A percentile compares a stretch with the other conserved stretches of the same genome.
These are phyloP conservation scores for Apiospora koreana DNA, from an alignment of 2,329 filamentous ascomycete species.

Conservation along the genomic window DNA sequence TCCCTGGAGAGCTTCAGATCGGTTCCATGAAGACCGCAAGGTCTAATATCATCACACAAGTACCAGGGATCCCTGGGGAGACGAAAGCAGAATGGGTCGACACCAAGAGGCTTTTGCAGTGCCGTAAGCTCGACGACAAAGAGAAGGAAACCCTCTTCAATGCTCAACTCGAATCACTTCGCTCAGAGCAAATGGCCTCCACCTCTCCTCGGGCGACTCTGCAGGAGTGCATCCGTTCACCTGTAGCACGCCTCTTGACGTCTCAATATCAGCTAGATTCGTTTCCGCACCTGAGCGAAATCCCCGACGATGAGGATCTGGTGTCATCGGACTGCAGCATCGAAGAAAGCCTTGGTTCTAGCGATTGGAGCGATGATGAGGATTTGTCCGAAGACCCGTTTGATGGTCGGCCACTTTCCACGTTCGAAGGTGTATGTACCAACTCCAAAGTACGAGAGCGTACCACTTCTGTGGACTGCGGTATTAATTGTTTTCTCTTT, in stretches of 20 bases:
- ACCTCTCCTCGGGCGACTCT: not conserved
- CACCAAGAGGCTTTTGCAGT: slow-evolving; percentile 14
- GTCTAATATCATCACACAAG: slow-evolving; percentile 5
- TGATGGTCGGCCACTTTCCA: not conserved
- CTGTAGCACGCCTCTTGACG: not conserved
- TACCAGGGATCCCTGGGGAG: not conserved
- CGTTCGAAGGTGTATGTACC: slow-evolving; percentile 7
- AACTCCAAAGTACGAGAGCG: not conserved
- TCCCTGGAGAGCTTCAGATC: not conserved
- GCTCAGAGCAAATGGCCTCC: not conserved
- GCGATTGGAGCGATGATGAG: slow-evolving; percentile 15
- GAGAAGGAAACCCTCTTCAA: slow-evolving; percentile 21
- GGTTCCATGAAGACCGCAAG: not conserved
- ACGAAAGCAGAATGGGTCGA: slow-evolving; percentile 16
- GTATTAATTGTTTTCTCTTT: not conserved
- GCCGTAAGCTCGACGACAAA: slow-evolving; percentile 12
- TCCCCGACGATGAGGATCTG: slow-evolving; percentile 12
- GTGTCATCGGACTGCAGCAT: slow-evolving; percentile 14
- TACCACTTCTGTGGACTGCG: not conserved
- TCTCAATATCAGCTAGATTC: not conserved
- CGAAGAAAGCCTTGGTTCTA: slow-evolving; percentile 1
- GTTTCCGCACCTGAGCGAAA: not conserved
- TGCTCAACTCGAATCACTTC: slow-evolving; percentile 20
- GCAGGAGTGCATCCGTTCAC: not conserved
- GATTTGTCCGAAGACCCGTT: slow-evolving; percentile 2